Percentiles rank a stretch among this genome's conserved stretches.
These are phyloP conservation scores for Juncus inflexus DNA, from an alignment of 176 grass and related monocot genomes.

Conservation along the genomic window DNA sequence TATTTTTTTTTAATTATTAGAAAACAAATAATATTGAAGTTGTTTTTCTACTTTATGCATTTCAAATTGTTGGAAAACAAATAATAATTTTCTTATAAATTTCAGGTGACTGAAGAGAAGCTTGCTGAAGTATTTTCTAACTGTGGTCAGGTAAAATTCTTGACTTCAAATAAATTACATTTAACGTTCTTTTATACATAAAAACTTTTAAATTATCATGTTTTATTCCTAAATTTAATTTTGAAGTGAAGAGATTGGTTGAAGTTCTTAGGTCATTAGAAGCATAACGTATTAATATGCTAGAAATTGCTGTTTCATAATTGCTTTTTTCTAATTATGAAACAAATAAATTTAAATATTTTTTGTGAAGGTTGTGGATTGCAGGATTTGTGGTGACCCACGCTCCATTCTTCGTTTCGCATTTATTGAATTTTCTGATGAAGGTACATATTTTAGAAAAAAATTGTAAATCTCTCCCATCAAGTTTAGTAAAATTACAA, in stretches of 20 bases:
- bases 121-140: slow-evolving; percentile 86
- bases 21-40: background rate
- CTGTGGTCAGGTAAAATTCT: slow-evolving; percentile 74
- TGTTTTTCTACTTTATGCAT: background rate
- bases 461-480: background rate
- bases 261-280: background rate
- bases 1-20: background rate
- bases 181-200: too few relatives aligned
- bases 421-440: slow-evolving; percentile 89
- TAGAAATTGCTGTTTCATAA: too few relatives aligned
- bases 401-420: slow-evolving; percentile 87
- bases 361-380: slow-evolving; percentile 70
- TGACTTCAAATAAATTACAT: slow-evolving; percentile 14
- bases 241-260: background rate
- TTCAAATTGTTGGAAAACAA: background rate
- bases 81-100: slow-evolving; percentile 3
- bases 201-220: background rate
- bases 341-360: background rate
- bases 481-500: too few relatives aligned
- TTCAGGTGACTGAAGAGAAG: slow-evolving; percentile 92
- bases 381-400: slow-evolving; percentile 86
- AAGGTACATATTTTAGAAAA: slow-evolving; percentile 38
- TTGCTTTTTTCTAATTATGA: background rate
- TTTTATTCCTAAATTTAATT: background rate
- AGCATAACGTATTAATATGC: too few relatives aligned